Evolutionary conservation across 352 stramenopile species (phyloP), one percentile per base, ranked within the genome.

Genomic region (Globisporangium carolinianum): DNA sequence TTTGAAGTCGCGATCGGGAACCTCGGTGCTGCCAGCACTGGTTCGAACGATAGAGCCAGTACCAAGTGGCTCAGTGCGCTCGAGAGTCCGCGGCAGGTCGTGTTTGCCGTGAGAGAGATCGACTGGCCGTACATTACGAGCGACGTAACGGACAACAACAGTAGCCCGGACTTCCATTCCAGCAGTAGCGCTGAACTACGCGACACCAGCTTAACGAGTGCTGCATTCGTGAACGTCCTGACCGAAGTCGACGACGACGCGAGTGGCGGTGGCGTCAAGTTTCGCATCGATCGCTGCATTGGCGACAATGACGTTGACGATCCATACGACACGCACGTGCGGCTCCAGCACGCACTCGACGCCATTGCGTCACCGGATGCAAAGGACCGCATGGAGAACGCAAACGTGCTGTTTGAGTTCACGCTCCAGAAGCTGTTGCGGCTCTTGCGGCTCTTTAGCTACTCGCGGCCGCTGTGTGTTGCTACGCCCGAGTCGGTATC

Each of bases 331-430:
- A 89, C 79, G 4, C 76, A 90, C 43, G 74, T 87, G 51, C 81
- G 89, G 61, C 64, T 93, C 45, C 75, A 81, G 48, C 68, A 66
- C 47, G 76, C 76, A 7, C 69, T 93, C 9, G 75, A 83, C 24
- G 62, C 79, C 35, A 82, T 86, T 47, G 84, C 75, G 50, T 87
- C 75, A 4, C 79, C 79, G 0, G 80, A 91, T 50, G 73, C 79
- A 10, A 73, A 81, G 14, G 80, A 91, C 47, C 79, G 79, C 46
- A 86, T 93, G 70, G 75, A 85, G 52, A 83, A 86, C 55, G 85
- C 78, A 24, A 87, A 91, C 52, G 76, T 91, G n/a, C 62, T 90
- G n/a, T 88, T 91, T 50, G 83, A 93, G 67, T 75, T 77, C 55
- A 83, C 76, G 24, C 59, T 91, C 41, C 76, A 79, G 51, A 91